These are phyloP conservation scores for Nitzschia sp. DNA, from an alignment of 108 stramenopile species.

Conservation along the genomic window DNA sequence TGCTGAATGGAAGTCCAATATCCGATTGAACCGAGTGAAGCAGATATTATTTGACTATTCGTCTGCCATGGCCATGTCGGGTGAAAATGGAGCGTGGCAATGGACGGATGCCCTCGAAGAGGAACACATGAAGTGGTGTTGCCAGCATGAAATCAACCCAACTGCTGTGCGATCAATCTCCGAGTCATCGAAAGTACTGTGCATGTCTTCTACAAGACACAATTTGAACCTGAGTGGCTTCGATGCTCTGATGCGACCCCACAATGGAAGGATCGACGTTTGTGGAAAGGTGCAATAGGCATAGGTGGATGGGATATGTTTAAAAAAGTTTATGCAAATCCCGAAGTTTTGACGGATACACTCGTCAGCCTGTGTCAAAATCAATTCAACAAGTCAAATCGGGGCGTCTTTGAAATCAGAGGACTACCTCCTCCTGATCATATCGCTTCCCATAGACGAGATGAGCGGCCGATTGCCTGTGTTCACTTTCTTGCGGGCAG, in stretches of 20 bases:
- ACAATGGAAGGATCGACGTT: constrained; percentile 27
- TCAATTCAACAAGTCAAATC: not conserved
- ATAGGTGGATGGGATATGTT: not conserved
- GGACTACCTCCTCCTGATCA: not conserved
- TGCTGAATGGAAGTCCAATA: constrained; percentile 26
- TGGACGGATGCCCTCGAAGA: constrained; percentile 48
- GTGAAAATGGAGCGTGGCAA: constrained; percentile 26
- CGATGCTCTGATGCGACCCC: constrained; percentile 39
- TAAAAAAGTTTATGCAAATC: not conserved
- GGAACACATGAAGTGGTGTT: constrained; percentile 47
- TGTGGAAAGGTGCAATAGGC: not conserved
- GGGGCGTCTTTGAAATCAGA: not conserved
- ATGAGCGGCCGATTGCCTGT: not conserved
- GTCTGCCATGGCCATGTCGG: constrained; percentile 7
- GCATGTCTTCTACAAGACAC: constrained; percentile 36
- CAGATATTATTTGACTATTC: constrained; percentile 14
- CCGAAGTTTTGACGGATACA: not conserved
- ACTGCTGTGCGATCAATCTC: constrained; percentile 40
- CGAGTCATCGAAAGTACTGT: constrained; percentile 29
- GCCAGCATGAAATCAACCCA: constrained; percentile 46
- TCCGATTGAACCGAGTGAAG: constrained; percentile 25
- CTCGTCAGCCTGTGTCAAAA: not conserved
- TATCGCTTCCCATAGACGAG: not conserved
- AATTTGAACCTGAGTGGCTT: constrained; percentile 54
- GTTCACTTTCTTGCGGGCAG: not conserved